Percentiles rank a stretch among this genome's conserved stretches.
phyloP scores from a whole-genome alignment of 176 grass and related monocot genomes.

The Thalia dealbata region DNA sequence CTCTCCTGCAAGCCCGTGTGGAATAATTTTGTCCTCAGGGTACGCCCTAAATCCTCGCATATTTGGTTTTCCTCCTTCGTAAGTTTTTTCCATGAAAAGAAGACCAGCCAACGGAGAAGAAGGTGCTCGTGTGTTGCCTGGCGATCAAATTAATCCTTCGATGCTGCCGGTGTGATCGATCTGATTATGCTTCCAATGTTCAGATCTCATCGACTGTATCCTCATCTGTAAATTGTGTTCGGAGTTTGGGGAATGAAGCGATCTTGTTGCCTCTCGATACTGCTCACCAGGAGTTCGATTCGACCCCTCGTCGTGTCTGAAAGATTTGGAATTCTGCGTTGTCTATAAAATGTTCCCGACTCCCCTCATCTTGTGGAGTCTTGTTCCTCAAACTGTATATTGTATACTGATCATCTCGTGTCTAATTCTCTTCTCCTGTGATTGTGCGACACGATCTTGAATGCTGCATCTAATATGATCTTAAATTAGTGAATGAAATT shows the following conservation, averaged over 20 bases:
- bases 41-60: constrained; percentile 13
- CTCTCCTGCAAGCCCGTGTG: constrained; percentile 65
- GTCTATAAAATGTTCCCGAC: too few relatives aligned
- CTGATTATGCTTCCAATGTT: constrained; percentile 1
- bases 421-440: too few relatives aligned
- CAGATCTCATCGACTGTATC: background rate
- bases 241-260: background rate
- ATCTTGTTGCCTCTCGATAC: background rate
- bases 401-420: too few relatives aligned
- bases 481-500: background rate
- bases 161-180: too few relatives aligned
- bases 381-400: too few relatives aligned
- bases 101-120: too few relatives aligned
- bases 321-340: background rate
- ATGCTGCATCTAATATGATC: background rate
- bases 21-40: constrained; percentile 79
- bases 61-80: background rate
- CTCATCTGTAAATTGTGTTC: background rate
- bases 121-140: too few relatives aligned
- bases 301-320: constrained; percentile 17
- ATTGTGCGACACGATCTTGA: too few relatives aligned
- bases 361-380: too few relatives aligned
- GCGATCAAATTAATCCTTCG: too few relatives aligned
- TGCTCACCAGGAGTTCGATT: background rate
- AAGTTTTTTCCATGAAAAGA: too few relatives aligned